Conservation (phyloP, 306 rosid genomes). For the Chamaecrista fasciculata region DNA sequence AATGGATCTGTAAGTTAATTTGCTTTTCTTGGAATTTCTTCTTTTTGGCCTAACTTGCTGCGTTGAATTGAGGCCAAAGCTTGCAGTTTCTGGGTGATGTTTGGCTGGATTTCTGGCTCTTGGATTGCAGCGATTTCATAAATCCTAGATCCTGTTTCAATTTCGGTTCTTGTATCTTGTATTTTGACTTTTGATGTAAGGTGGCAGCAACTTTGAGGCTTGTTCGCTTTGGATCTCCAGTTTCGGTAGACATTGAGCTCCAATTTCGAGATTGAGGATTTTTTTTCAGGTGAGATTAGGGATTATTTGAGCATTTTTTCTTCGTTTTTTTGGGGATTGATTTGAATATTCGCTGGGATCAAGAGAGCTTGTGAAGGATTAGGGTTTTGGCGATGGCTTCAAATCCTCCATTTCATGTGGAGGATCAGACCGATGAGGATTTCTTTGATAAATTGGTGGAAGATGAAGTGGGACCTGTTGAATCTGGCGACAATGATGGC, state of each 20-base stretch:
- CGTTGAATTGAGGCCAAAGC: constrained; percentile 36
- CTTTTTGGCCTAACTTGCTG: constrained; percentile 10
- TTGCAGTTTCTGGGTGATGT: constrained; percentile 18
- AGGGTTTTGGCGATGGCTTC: constrained; percentile 69
- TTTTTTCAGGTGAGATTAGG: constrained; percentile 14
- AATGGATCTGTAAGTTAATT: constrained; percentile 48
- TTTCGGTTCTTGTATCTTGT: constrained; percentile 21
- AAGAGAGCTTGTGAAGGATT: constrained; percentile 23
- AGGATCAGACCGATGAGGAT: constrained; percentile 94
- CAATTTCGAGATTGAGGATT: constrained; percentile 23
- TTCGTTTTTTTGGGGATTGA: constrained; percentile 16
- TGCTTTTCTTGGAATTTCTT: background rate
- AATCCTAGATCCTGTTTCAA: constrained; percentile 41
- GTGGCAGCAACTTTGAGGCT: constrained; percentile 20
- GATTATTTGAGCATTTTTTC: background rate
- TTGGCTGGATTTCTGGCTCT: constrained; percentile 20
- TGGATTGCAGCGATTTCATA: constrained; percentile 30
- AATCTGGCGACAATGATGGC: constrained; percentile 27
- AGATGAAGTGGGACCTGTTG: constrained; percentile 48
- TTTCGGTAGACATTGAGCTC: constrained; percentile 22
- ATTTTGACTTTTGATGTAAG: constrained; percentile 23
- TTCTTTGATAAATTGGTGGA: constrained; percentile 83
- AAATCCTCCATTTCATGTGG: constrained; percentile 81
- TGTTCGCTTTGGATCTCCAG: constrained; percentile 48
- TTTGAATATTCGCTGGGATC: constrained; percentile 18